Base-by-base conservation (phyloP, 2,329 filamentous ascomycete genomes). In the Penicillium sp. region DNA sequence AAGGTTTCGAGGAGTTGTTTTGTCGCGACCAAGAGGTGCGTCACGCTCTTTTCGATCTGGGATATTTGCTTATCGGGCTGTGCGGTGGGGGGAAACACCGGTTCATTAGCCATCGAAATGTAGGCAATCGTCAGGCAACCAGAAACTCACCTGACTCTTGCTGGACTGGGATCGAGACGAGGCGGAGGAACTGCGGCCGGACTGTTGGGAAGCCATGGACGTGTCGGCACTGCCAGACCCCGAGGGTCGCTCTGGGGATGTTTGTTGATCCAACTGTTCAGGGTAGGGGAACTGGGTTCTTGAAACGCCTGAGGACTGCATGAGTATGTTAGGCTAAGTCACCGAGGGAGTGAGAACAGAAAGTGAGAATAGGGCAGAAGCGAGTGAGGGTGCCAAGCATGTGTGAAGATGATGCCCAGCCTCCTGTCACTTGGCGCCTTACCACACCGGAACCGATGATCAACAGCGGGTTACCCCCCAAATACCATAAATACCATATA, bases 11-110 rank as follows among this genome's bases (percentile, higher is more conserved):
- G 84, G 2, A 98, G 83, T 71, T 97, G 90, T 69, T 98, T 98
- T 31, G 93, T 98, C 32, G 93, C 93, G 58, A 98, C 91, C 32
- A 98, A 83, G 39, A 98, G 85, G 68, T 98, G 93, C 10, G 91
- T 96, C 57, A 98, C 93, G 68, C 90, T 96, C 76, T 96, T 97
- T 75, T 98, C 93, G 71, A 98, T 98, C 70, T 95, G 91, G 45
- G 91, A 96, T 59, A 98, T 79, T 60, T 88, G 77, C 76, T 87
- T 75, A 75, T 83, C 75, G 70, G 82, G 75, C 84, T 86, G 64
- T 56, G 50, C 28, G 31, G 38, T 22, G 32, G 40, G 45, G 48
- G 33, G 34, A 54, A 43, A 40, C 39, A 19, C 43, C 33, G 9
- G 19, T 31, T 47, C 35, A 50, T 58, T 49, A 59, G 49, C 17